Percentiles rank a stretch among this genome's conserved stretches.
phyloP scores from a whole-genome alignment of 768 basidiomycete genomes.

The Hypholoma fasciculare region DNA sequence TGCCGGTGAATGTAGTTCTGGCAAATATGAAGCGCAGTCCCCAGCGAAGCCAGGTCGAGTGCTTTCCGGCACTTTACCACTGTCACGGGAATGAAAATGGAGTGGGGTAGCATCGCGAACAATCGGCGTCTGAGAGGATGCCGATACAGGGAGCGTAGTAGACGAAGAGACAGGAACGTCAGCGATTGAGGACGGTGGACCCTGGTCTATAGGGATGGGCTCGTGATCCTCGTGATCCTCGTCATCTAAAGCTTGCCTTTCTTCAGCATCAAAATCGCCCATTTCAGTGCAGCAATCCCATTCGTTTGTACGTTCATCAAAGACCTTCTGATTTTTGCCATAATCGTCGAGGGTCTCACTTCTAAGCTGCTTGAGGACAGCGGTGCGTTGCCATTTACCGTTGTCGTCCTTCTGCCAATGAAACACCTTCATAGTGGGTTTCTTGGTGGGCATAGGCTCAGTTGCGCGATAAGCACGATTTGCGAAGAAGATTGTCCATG shows the following conservation, averaged over 20 bases:
- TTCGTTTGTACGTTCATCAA: background rate
- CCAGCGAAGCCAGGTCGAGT: background rate
- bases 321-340: background rate
- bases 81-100: too few relatives aligned
- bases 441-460: background rate
- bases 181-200: background rate
- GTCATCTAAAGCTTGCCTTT: background rate
- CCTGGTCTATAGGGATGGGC: background rate
- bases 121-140: too few relatives aligned
- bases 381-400: background rate
- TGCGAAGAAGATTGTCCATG: background rate
- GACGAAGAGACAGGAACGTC: too few relatives aligned
- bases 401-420: background rate
- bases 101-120: too few relatives aligned
- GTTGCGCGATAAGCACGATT: background rate
- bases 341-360: background rate
- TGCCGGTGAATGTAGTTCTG: background rate
- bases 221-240: background rate
- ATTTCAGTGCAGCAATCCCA: background rate
- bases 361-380: background rate
- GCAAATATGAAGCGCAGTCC: background rate
- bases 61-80: background rate
- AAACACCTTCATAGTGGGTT: background rate
- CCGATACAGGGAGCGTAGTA: too few relatives aligned
- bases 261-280: background rate